Evolutionary conservation across 495 filamentous ascomycete species (phyloP).

Genomic region (Penicillium taxi): DNA sequence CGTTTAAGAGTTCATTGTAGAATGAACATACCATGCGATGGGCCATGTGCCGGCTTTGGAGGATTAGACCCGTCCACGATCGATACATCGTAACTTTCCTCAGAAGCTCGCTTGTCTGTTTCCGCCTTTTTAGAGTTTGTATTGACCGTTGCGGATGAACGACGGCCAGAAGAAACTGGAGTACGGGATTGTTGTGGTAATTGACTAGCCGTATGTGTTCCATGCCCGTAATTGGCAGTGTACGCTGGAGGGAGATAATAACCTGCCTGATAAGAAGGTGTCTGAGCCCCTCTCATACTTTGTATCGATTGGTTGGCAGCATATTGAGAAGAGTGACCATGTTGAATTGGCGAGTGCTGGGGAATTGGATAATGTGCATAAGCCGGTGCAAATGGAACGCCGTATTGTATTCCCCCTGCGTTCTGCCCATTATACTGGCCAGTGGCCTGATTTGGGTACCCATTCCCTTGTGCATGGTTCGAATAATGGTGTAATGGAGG

Average conservation of each 20-base stretch:
- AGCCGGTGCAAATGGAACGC: conserved; percentile 19
- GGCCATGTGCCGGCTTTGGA: conserved; percentile 14
- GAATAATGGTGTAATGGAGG: conserved; percentile 28
- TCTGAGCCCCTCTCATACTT: conserved; percentile 15
- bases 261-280: conserved; percentile 16
- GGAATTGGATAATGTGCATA: conserved; percentile 26
- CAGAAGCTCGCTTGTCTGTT: conserved; percentile 9
- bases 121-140: conserved; percentile 14
- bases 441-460: conserved; percentile 34
- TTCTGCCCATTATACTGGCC: conserved; percentile 29
- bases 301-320: conserved; percentile 13
- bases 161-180: conserved; percentile 5
- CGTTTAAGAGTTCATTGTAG: not conserved
- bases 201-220: conserved; percentile 6
- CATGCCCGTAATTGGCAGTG: conserved; percentile 12
- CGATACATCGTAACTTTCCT: conserved; percentile 29
- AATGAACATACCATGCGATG: conserved; percentile 19
- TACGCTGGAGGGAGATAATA: conserved; percentile 29
- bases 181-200: conserved; percentile 6
- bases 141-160: not conserved
- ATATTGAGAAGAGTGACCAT: conserved; percentile 28
- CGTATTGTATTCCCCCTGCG: conserved; percentile 20
- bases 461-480: conserved; percentile 19
- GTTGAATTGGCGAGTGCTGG: conserved; percentile 17
- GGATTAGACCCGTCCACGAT: conserved; percentile 40